These are phyloP conservation scores for Suillus subaureus DNA, from an alignment of 768 basidiomycete genomes.

Conservation along the genomic window DNA sequence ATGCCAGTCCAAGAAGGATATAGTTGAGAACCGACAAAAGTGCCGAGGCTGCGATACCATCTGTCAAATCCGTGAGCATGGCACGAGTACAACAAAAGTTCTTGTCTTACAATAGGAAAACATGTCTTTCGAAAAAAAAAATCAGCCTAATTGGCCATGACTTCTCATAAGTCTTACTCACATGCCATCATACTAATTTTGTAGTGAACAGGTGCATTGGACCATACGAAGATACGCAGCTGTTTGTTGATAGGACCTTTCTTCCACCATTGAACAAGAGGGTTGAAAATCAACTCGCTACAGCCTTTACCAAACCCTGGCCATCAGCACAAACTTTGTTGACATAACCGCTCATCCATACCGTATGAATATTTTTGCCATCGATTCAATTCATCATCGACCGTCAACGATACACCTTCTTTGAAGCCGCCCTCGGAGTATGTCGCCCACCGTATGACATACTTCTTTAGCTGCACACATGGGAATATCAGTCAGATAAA, in stretches of 20 bases:
- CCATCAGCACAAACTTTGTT: slow-evolving; percentile 2
- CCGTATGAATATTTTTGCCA: slow-evolving; percentile 87
- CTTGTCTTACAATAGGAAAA: slow-evolving; percentile 43
- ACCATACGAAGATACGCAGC: slow-evolving; percentile 71
- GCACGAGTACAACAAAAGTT: not conserved
- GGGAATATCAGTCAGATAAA: slow-evolving; percentile 3
- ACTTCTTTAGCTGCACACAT: slow-evolving; percentile 3
- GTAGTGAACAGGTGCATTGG: slow-evolving; percentile 70
- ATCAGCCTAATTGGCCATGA: not conserved
- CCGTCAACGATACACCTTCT: slow-evolving; percentile 83
- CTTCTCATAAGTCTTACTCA: slow-evolving; percentile 22
- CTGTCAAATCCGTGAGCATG: slow-evolving; percentile 2
- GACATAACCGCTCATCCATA: slow-evolving; percentile 46
- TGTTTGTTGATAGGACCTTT: slow-evolving; percentile 73
- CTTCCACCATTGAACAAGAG: slow-evolving; percentile 63
- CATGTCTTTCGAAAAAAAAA: slow-evolving; percentile 31
- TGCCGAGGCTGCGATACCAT: slow-evolving; percentile 60
- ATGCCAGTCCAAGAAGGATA: slow-evolving; percentile 62
- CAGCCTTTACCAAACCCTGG: slow-evolving; percentile 44
- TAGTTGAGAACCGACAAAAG: slow-evolving; percentile 69
- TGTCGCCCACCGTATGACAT: slow-evolving; percentile 51
- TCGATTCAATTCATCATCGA: slow-evolving; percentile 82
- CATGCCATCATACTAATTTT: slow-evolving; percentile 60
- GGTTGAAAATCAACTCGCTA: slow-evolving; percentile 82
- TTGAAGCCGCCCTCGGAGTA: slow-evolving; percentile 83